These are phyloP conservation scores for Niveomyces coronatus DNA, from an alignment of 2,329 filamentous ascomycete species.

Conservation along the genomic window DNA sequence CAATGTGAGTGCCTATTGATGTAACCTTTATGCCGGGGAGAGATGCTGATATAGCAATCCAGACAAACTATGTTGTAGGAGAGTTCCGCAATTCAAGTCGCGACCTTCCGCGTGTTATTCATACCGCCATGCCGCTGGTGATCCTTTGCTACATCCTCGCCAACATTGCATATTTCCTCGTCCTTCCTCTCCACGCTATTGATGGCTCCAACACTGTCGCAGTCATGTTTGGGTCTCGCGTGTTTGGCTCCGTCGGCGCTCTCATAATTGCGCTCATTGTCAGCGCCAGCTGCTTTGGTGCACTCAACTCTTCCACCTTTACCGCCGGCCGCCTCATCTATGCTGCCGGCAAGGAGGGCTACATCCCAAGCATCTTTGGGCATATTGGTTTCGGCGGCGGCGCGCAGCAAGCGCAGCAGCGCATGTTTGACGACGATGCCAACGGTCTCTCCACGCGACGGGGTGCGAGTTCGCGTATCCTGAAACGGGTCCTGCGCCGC, in stretches of 20 bases:
- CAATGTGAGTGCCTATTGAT: constrained; percentile 56
- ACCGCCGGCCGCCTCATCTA: constrained; percentile 89
- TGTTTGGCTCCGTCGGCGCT: constrained; percentile 76
- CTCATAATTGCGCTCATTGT: constrained; percentile 83
- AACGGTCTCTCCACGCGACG: constrained; percentile 31
- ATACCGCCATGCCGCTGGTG: constrained; percentile 91
- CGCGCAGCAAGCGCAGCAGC: constrained; percentile 26
- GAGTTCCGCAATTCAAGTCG: constrained; percentile 88
- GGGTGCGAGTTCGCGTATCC: constrained; percentile 46
- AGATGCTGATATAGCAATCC: constrained; percentile 10
- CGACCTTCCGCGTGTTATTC: constrained; percentile 88
- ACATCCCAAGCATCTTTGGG: constrained; percentile 75
- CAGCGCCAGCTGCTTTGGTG: constrained; percentile 84
- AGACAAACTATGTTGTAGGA: constrained; percentile 96
- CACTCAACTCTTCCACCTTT: constrained; percentile 89
- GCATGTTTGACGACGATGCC: too few relatives aligned
- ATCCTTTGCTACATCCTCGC: constrained; percentile 84
- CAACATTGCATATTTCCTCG: constrained; percentile 89
- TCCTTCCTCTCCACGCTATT: constrained; percentile 70
- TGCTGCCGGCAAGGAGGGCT: constrained; percentile 89
- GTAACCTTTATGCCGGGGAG: not conserved
- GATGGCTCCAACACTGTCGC: constrained; percentile 91
- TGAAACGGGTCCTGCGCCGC: constrained; percentile 47
- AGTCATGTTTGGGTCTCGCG: constrained; percentile 81
- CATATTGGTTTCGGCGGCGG: constrained; percentile 58